These are phyloP conservation scores for Aureobasidium sp. DNA, from an alignment of 2,329 filamentous ascomycete species.

Conservation along the genomic window DNA sequence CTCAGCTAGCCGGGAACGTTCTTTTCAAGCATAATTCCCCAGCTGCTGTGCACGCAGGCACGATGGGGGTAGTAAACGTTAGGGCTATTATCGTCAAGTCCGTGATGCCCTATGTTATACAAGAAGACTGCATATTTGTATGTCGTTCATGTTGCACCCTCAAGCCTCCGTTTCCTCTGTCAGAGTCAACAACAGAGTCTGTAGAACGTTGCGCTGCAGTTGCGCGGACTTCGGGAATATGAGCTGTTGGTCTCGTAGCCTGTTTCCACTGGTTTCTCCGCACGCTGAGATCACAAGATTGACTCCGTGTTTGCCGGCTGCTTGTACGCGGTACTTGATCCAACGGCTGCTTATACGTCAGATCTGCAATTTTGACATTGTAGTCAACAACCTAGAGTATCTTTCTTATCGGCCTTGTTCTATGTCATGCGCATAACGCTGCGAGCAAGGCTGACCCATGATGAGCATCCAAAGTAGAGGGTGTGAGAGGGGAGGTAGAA, in stretches of 20 bases:
- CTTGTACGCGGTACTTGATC: background rate
- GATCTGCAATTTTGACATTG: background rate
- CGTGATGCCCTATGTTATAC: background rate
- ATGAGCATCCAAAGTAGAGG: background rate
- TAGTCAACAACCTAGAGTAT: background rate
- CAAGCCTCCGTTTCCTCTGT: background rate
- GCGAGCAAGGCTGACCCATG: background rate
- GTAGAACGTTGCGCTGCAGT: background rate
- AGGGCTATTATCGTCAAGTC: background rate
- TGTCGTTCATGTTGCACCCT: background rate
- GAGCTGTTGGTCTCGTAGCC: background rate
- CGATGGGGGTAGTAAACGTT: background rate
- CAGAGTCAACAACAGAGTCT: background rate
- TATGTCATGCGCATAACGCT: background rate
- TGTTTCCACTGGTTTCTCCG: background rate
- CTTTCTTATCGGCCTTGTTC: background rate
- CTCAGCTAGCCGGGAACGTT: background rate
- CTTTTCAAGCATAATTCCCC: slow-evolving; percentile 5
- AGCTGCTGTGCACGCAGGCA: background rate
- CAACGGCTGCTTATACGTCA: background rate
- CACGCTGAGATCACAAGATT: background rate
- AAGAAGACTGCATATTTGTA: background rate
- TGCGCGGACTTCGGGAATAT: background rate
- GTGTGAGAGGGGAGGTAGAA: background rate
- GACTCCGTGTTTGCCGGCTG: background rate